Evolutionary conservation across 2,329 filamentous ascomycete genomes (phyloP).

Genomic region (Dactylellina parvicollis): DNA sequence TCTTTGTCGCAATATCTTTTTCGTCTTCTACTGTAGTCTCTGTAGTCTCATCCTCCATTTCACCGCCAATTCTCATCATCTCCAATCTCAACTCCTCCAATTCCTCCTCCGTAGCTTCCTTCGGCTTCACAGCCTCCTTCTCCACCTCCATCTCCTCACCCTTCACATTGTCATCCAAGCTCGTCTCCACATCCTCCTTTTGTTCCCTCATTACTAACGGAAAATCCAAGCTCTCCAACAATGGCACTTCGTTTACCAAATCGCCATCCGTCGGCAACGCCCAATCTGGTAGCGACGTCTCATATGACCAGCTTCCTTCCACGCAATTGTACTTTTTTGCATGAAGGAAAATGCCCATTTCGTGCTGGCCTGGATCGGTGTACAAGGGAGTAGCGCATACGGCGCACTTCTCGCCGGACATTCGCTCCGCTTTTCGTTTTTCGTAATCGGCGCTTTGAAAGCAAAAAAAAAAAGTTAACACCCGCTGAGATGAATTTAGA

Average conservation of each 20-base stretch:
- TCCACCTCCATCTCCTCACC: constrained; percentile 3
- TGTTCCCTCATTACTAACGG: constrained; percentile 35
- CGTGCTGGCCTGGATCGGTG: constrained; percentile 87
- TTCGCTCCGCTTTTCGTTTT: constrained; percentile 88
- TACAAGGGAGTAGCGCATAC: constrained; percentile 89
- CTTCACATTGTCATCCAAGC: constrained; percentile 32
- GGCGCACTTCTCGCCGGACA: constrained; percentile 84
- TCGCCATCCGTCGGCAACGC: constrained; percentile 68
- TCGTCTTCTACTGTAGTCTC: constrained; percentile 3
- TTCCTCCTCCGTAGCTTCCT: constrained; percentile 41
- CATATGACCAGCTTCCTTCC: constrained; percentile 84
- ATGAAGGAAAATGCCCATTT: constrained; percentile 87
- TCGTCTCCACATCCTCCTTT: constrained; percentile 22
- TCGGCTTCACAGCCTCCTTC: constrained; percentile 17
- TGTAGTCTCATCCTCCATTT: no score
- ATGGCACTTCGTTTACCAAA: constrained; percentile 36
- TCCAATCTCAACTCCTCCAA: constrained; percentile 37
- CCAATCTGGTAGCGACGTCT: constrained; percentile 85
- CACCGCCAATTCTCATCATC: constrained; percentile 29
- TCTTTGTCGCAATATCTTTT: constrained; percentile 10
- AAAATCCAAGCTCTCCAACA: constrained; percentile 50
- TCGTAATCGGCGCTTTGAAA: constrained; percentile 71
- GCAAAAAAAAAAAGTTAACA: background rate
- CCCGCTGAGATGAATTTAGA: background rate
- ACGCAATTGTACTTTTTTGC: constrained; percentile 88